These are phyloP conservation scores for Jatropha podagrica DNA, from an alignment of 441 rosid species.

Conservation along the genomic window DNA sequence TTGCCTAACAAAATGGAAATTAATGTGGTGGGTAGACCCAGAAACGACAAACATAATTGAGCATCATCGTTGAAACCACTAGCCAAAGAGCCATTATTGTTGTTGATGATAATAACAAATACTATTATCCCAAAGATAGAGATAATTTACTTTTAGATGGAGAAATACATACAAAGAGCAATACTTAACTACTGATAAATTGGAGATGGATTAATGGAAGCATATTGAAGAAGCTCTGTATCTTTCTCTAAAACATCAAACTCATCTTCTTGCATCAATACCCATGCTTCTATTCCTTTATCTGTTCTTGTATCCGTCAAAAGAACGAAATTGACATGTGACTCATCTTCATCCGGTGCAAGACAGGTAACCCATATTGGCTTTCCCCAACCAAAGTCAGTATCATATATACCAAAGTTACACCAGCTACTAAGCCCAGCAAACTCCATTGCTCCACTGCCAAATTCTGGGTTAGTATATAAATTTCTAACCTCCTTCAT, in stretches of 20 bases:
- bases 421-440: constrained; percentile 24
- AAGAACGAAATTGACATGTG: not conserved
- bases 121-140: too few species aligned
- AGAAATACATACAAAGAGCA: too few species aligned
- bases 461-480: too few species aligned
- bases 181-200: too few species aligned
- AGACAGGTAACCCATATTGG: constrained; percentile 18
- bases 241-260: constrained; percentile 17
- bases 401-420: constrained; percentile 11
- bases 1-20: too few species aligned
- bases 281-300: constrained; percentile 33
- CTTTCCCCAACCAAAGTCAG: constrained; percentile 38
- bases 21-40: too few species aligned
- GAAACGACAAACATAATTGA: too few species aligned
- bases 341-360: not conserved
- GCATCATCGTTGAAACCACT: too few species aligned
- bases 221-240: not conserved
- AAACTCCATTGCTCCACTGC: not conserved
- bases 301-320: constrained; percentile 26
- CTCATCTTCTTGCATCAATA: constrained; percentile 18
- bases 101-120: too few species aligned
- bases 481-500: too few species aligned
- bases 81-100: too few species aligned
- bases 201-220: not conserved
- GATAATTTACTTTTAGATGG: too few species aligned